Base-by-base conservation (phyloP, 1,284 basidiomycete genomes). In the Porogramme epimiltina region DNA sequence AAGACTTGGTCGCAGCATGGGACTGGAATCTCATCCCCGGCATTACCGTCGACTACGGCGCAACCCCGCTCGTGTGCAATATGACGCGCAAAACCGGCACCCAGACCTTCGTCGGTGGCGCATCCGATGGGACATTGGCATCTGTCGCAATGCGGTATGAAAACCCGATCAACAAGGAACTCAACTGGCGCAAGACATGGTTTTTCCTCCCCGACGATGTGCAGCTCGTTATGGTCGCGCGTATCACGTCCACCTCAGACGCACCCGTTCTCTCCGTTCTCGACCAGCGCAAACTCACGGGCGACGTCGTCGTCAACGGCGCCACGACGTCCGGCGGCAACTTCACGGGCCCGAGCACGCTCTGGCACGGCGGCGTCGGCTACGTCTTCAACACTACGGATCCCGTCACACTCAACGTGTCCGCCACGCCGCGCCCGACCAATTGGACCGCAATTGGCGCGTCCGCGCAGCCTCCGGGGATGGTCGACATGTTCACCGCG, bases 21-120 rank as follows among this genome's bases (percentile, higher is more conserved):
- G 85, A 89, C 62, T 89, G 85, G 85, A 80, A 86, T 61, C 71
- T 67, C 10, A 80, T 89, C 38, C 86, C 87, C 1, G 86, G 87
- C 1, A 87, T 72, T 20, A 89, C 86, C 0, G 76, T 79, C 25
- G 82, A 83, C 65, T 87, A 82, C 61, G 75, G 67, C 8, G 78
- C 72, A 6, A 83, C 79, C 4, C 70, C 72, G 3, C 72, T 88
- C 6, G 62, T 61, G 25, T 84, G 83, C 58, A 62, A 46, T 15
- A 66, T 66, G 10, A 73, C 77, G 1, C 56, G 62, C n/a, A 67
- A 71, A 47, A 72, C 65, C 0, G 86, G 85, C 0, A 66, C 74
- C 3, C 74, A 83, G 48, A 52, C 68, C 2, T 86, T 85, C 61
- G 86, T 88, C 16, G 87, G 86, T 1, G 85, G 84, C 1, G 82